Conservation (phyloP, 2,329 filamentous ascomycete genomes). For the Trichoderma hamatum region DNA sequence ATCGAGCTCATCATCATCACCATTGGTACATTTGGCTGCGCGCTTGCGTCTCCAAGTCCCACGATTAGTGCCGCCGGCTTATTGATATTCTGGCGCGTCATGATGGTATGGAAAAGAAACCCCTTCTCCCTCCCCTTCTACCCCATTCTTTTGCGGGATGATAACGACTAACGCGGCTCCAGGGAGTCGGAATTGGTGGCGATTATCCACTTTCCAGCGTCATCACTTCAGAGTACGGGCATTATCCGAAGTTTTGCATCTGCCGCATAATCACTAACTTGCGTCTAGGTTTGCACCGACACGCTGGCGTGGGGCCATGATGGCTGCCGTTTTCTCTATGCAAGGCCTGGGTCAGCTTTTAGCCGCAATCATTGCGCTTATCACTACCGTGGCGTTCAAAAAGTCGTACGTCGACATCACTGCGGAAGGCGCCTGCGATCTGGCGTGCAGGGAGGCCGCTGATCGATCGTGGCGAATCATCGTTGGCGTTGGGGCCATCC, state of each 20-base stretch:
- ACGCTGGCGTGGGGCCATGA: conserved; percentile 80
- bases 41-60: conserved; percentile 63
- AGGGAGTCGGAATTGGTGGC: conserved; percentile 75
- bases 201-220: conserved; percentile 82
- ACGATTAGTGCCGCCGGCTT: conserved; percentile 62
- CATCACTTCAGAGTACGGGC: conserved; percentile 70
- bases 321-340: conserved; percentile 83
- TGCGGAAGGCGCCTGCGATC: conserved; percentile 55
- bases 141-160: background rate
- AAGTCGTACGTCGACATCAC: conserved; percentile 49
- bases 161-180: background rate
- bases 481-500: conserved; percentile 77
- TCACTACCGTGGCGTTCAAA: conserved; percentile 68
- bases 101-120: conserved; percentile 58
- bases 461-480: conserved; percentile 84
- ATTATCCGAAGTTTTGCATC: conserved; percentile 25
- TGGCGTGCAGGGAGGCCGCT: conserved; percentile 67
- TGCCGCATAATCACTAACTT: conserved; percentile 28
- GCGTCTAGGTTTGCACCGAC: conserved; percentile 72
- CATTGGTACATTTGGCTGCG: conserved; percentile 68
- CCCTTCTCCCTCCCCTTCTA: background rate
- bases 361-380: conserved; percentile 70
- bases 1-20: conserved; percentile 75
- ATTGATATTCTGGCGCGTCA: conserved; percentile 74
- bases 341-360: conserved; percentile 79